Evolutionary conservation across 2,329 filamentous ascomycete species (phyloP).

Genomic region (Thyridium curvatum): DNA sequence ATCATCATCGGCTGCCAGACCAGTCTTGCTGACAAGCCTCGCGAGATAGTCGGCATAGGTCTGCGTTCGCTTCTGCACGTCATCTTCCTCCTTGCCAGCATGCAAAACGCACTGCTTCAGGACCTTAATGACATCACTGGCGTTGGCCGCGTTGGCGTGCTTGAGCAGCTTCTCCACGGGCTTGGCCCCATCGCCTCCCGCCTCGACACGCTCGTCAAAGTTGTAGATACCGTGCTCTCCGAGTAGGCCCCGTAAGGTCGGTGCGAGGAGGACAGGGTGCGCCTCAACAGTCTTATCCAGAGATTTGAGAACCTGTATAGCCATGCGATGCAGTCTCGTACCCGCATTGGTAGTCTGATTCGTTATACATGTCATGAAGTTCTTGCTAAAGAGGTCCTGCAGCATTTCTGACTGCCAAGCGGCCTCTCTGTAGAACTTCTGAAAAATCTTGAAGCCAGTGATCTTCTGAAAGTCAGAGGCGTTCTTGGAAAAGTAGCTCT

Average conservation of each 20-base stretch:
- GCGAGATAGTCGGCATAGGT: slow-evolving; percentile 49
- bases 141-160: slow-evolving; percentile 48
- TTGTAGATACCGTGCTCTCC: slow-evolving; percentile 64
- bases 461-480: slow-evolving; percentile 87
- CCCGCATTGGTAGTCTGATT: slow-evolving; percentile 77
- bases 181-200: slow-evolving; percentile 46
- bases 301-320: slow-evolving; percentile 67
- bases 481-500: slow-evolving; percentile 74
- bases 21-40: slow-evolving; percentile 37
- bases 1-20: slow-evolving; percentile 17
- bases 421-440: slow-evolving; percentile 34
- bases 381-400: slow-evolving; percentile 68
- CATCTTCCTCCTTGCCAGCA: slow-evolving; percentile 26
- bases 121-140: slow-evolving; percentile 43
- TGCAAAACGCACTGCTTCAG: slow-evolving; percentile 30
- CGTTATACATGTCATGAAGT: slow-evolving; percentile 74
- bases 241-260: slow-evolving; percentile 62
- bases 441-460: slow-evolving; percentile 84
- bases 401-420: slow-evolving; percentile 39
- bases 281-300: slow-evolving; percentile 60
- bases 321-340: slow-evolving; percentile 72
- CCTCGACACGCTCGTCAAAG: slow-evolving; percentile 78
- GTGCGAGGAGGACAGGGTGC: slow-evolving; percentile 51
- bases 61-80: slow-evolving; percentile 37
- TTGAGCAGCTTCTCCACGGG: slow-evolving; percentile 71